Percentiles rank a stretch among this genome's conserved stretches.
Evolutionary conservation across 371 early-diverging fungal species (phyloP).

Genomic region (Phascolomyces articulosus): DNA sequence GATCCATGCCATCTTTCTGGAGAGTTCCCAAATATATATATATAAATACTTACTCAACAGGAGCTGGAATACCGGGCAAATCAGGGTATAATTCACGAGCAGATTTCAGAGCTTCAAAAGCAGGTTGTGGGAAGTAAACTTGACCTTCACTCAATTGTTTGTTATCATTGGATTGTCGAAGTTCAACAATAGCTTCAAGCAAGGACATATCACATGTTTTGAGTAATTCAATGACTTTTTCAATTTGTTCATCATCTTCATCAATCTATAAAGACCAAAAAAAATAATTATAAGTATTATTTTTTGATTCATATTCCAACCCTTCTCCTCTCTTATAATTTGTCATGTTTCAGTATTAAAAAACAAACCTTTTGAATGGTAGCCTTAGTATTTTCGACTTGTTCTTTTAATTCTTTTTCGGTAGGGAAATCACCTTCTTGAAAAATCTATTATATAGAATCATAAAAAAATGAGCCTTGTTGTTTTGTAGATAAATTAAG

Average conservation of each 20-base stretch:
- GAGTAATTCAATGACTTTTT: constrained; percentile 34
- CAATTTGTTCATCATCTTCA: constrained; percentile 20
- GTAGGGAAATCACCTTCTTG: constrained; percentile 9
- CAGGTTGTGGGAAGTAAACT: constrained; percentile 46
- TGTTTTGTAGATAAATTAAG: background rate
- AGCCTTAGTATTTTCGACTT: constrained; percentile 6
- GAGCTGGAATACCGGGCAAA: constrained; percentile 40
- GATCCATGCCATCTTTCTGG: too few relatives aligned
- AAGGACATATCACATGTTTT: constrained; percentile 33
- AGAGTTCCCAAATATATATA: too few relatives aligned
- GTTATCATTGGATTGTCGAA: constrained; percentile 32
- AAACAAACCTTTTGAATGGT: constrained; percentile 14
- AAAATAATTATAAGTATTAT: background rate
- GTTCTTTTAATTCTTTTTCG: constrained; percentile 12
- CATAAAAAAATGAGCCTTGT: too few relatives aligned
- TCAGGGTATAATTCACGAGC: constrained; percentile 42
- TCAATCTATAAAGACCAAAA: background rate
- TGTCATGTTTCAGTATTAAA: too few relatives aligned
- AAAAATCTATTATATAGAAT: constrained; percentile 14
- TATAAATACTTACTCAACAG: constrained; percentile 28
- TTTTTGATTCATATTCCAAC: too few relatives aligned
- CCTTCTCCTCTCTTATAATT: background rate
- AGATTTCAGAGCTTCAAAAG: constrained; percentile 40
- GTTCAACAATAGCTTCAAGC: constrained; percentile 46
- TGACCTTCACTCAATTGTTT: constrained; percentile 28